These are phyloP conservation scores for Kuraishia hungarica DNA, from an alignment of 805 yeast species.

Conservation along the genomic window DNA sequence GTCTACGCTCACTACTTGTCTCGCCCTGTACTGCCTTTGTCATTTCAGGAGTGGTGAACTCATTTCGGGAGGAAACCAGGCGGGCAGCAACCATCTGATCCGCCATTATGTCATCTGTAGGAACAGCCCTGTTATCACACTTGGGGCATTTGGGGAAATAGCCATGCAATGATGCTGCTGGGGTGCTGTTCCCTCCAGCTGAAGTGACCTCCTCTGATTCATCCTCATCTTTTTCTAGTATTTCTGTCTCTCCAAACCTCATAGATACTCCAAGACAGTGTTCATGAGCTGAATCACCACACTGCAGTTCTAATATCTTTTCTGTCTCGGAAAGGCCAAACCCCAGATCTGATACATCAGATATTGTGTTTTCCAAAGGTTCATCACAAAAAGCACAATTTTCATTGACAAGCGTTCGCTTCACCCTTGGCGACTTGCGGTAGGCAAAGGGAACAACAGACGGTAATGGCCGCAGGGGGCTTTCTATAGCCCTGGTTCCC, in stretches of 20 bases:
- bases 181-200: not conserved
- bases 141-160: conserved; percentile 16
- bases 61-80: conserved; percentile 1
- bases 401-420: not conserved
- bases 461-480: not conserved
- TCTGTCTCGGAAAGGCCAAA: conserved; percentile 11
- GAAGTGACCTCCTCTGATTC: not conserved
- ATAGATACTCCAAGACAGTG: conserved; percentile 41
- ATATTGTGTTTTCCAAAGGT: conserved; percentile 32
- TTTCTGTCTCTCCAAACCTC: conserved; percentile 13
- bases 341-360: conserved; percentile 21
- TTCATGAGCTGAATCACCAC: conserved; percentile 52
- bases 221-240: not conserved
- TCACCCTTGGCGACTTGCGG: not conserved
- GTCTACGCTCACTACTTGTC: not conserved
- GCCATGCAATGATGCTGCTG: not conserved
- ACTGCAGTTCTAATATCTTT: conserved; percentile 36
- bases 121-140: conserved; percentile 17
- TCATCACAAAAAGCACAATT: conserved; percentile 38
- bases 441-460: not conserved
- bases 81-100: conserved; percentile 12
- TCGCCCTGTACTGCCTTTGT: not conserved
- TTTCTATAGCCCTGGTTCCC: not conserved
- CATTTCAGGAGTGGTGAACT: not conserved
- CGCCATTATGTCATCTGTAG: conserved; percentile 10